Base-by-base conservation (phyloP, 2,329 filamentous ascomycete species). In the Apiospora phragmitis region DNA sequence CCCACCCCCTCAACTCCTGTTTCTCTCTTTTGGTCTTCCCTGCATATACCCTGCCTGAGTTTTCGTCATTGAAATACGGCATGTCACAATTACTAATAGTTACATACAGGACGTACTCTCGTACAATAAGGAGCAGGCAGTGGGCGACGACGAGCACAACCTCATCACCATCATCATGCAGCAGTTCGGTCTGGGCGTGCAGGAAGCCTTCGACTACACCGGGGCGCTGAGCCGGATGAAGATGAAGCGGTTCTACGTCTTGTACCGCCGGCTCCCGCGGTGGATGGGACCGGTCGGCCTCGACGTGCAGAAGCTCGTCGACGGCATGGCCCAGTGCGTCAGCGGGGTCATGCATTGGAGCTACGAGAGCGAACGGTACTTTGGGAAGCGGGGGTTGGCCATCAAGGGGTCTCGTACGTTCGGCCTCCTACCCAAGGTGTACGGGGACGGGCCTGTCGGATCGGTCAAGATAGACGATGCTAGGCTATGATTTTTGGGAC, bases 131-230 rank as follows among this genome's bases (percentile, higher is more conserved):
- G 77, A 79, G 68, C 76, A 77, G 26, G 73, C 75, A 8, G 49
- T 68, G 0, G 74, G 74, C 3, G 76, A 77, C 43, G 76, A 77
- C n/a, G 73, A 76, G 51, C 78, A 80, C 74, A 80, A 79, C 70
- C 55, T 80, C 35, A 71, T 80, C 11, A 77, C 76, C 5, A 72
- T 80, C 6, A 71, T 77, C 29, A 77, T 77, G 75, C 68, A 73
- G 67, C 55, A 70, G 55, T 59, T 51, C 43, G 16, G 65, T 3
- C 43, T 72, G 26, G 55, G 43, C 41, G 69, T 73, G 12, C 73
- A 74, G 41, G 70, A 67, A 1, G 73, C 72, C 7, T 67, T 74
- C 24, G 68, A 74, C 70, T 67, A 59, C 65, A 59, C 69, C 2
- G 73, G 65, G 1, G 43, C 69, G 24, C 45, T 73, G 67, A 38